phyloP scores from a whole-genome alignment of 169 alveolate genomes.

The Eimeria praecox region DNA sequence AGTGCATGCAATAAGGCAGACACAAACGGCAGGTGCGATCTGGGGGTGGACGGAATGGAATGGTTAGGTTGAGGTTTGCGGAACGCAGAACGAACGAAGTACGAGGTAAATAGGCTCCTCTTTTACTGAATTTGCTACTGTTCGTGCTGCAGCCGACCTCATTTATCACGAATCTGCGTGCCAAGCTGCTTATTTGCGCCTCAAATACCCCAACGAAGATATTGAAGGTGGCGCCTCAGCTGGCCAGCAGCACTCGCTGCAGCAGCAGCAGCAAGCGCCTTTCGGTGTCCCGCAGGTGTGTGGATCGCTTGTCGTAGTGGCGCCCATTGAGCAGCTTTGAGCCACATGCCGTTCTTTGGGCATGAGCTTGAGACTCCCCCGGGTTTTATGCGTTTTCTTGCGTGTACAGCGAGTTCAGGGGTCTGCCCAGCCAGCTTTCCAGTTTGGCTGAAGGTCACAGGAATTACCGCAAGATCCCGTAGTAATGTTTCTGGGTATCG shows the following conservation, averaged over 20 bases:
- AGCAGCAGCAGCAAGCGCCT: constrained; percentile 28
- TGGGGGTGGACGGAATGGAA: background rate
- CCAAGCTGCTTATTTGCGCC: constrained; percentile 56
- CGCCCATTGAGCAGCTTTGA: background rate
- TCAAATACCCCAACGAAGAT: constrained; percentile 44
- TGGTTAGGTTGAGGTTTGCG: background rate
- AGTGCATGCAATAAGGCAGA: constrained; percentile 32
- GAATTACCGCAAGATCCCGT: background rate
- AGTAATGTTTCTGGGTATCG: background rate
- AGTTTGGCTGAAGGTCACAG: background rate
- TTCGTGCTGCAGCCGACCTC: constrained; percentile 31
- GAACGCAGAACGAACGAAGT: background rate
- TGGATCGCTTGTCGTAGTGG: background rate
- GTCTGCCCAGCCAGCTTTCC: constrained; percentile 29
- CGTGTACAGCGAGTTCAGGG: constrained; percentile 41
- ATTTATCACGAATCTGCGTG: constrained; percentile 53
- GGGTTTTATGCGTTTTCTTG: background rate
- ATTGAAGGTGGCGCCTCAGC: background rate
- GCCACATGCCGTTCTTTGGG: background rate
- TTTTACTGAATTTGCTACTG: background rate
- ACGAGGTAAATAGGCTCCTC: background rate
- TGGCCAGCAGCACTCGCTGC: constrained; percentile 52
- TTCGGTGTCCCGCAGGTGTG: constrained; percentile 50
- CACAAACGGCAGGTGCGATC: constrained; percentile 33
- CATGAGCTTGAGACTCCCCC: background rate